These are phyloP conservation scores for Nemania sp. DNA, from an alignment of 2,329 filamentous ascomycete species.

Conservation along the genomic window DNA sequence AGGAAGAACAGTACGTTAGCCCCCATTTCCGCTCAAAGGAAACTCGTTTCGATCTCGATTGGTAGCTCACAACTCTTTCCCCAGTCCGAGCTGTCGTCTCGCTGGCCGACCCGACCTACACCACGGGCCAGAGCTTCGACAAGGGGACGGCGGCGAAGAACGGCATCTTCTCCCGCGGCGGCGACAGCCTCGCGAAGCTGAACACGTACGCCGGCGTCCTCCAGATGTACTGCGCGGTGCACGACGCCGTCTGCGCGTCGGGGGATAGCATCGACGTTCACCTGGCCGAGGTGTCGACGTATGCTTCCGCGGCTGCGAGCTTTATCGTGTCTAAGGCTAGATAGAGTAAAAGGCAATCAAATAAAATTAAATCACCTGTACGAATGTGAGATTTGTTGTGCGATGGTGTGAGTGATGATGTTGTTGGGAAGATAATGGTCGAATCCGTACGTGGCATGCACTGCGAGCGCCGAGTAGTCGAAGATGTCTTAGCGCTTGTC, in stretches of 20 bases:
- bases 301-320: slow-evolving; percentile 10
- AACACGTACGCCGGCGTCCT: slow-evolving; percentile 14
- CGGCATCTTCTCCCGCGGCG: slow-evolving; percentile 28
- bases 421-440: no score
- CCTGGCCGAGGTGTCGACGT: slow-evolving; percentile 22
- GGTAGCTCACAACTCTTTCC: not conserved
- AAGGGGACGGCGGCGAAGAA: slow-evolving; percentile 21
- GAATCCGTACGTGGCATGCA: no score
- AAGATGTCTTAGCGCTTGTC: no score
- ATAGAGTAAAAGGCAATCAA: not conserved
- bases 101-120: slow-evolving; percentile 27
- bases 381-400: not conserved
- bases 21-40: no score
- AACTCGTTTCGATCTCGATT: not conserved
- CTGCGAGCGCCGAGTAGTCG: no score
- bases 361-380: not conserved
- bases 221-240: slow-evolving; percentile 23
- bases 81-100: slow-evolving; percentile 18
- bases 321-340: slow-evolving; percentile 17
- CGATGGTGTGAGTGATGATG: no score
- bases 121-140: slow-evolving; percentile 24
- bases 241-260: slow-evolving; percentile 23
- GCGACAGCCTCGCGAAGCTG: slow-evolving; percentile 19
- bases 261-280: slow-evolving; percentile 17
- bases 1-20: slow-evolving; percentile 18